These are phyloP conservation scores for Fusarium pseudocircinatum DNA, from an alignment of 2,329 filamentous ascomycete species.

Conservation along the genomic window DNA sequence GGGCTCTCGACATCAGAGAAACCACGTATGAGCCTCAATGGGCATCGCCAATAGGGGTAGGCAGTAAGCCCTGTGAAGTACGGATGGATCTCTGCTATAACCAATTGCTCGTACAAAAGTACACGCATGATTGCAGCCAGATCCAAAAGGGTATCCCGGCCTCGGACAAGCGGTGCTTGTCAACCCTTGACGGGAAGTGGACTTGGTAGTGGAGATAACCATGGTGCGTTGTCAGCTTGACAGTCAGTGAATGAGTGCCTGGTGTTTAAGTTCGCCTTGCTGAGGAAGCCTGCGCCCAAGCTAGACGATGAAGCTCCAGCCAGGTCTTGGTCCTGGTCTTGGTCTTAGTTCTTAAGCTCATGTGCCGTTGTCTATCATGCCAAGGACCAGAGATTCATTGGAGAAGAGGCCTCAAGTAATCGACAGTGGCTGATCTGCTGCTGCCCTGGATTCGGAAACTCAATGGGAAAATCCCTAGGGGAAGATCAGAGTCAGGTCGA, in stretches of 20 bases:
- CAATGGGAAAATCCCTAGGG: conserved; percentile 9
- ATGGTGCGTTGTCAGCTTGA: conserved; percentile 29
- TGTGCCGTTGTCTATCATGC: conserved; percentile 4
- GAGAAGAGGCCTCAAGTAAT: not conserved
- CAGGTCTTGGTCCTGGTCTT: not conserved
- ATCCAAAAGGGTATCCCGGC: conserved; percentile 25
- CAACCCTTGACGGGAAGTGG: conserved; percentile 25
- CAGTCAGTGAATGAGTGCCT: not conserved
- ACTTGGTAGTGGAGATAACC: conserved; percentile 7
- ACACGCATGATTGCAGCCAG: conserved; percentile 9
- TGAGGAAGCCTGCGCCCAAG: not conserved
- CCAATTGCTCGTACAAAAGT: not conserved
- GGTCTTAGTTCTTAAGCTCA: not conserved
- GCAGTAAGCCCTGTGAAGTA: conserved; percentile 2
- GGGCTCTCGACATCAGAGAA: not conserved
- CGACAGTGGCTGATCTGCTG: conserved; percentile 1
- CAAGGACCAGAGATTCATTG: not conserved
- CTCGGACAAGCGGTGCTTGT: conserved; percentile 10
- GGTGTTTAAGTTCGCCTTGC: conserved; percentile 6
- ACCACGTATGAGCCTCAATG: conserved; percentile 3
- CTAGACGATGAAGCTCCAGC: not conserved
- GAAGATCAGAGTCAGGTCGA: not conserved
- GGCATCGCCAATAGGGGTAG: not conserved
- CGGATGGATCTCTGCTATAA: not conserved
- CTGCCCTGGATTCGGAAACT: conserved; percentile 14